These are phyloP conservation scores for Acer campestre DNA, from an alignment of 345 rosid species.

Conservation along the genomic window DNA sequence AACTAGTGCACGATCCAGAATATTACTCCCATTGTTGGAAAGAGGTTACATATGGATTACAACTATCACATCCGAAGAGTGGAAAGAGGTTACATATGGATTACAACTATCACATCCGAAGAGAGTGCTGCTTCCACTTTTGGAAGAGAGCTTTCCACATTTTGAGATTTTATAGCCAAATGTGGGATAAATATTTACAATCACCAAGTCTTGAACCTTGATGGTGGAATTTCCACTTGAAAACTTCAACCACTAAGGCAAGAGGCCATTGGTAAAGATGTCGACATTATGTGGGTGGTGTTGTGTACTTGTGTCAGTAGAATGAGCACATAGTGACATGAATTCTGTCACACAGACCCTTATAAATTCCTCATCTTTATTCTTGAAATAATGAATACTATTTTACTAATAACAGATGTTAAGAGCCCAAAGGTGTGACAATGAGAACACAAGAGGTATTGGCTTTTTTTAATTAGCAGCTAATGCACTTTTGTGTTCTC, in stretches of 20 bases:
- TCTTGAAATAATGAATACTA: neutral
- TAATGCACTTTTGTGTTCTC: slow-evolving; percentile 33
- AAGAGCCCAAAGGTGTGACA: slow-evolving; percentile 28
- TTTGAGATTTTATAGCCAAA: too few relatives aligned
- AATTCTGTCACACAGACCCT: neutral
- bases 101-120: too few relatives aligned
- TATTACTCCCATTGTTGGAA: fast-evolving
- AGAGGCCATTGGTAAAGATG: neutral
- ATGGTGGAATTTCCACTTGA: too few relatives aligned
- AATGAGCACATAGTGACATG: slow-evolving; percentile 12
- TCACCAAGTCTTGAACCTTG: too few relatives aligned
- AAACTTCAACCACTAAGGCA: too few relatives aligned
- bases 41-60: too few relatives aligned
- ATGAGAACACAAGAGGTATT: slow-evolving; percentile 30
- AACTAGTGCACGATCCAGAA: too few relatives aligned
- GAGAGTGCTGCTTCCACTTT: too few relatives aligned
- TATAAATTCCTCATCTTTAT: neutral
- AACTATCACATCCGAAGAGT: too few relatives aligned
- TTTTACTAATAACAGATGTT: neutral
- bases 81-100: too few relatives aligned
- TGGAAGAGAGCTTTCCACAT: too few relatives aligned
- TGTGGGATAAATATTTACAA: too few relatives aligned
- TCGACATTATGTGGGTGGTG: slow-evolving; percentile 4
- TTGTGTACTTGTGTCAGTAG: neutral
- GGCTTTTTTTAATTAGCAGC: neutral